Percentiles rank a stretch among this genome's conserved stretches.
phyloP scores from a whole-genome alignment of 2,329 filamentous ascomycete species.

The Teratosphaeria zuluensis region DNA sequence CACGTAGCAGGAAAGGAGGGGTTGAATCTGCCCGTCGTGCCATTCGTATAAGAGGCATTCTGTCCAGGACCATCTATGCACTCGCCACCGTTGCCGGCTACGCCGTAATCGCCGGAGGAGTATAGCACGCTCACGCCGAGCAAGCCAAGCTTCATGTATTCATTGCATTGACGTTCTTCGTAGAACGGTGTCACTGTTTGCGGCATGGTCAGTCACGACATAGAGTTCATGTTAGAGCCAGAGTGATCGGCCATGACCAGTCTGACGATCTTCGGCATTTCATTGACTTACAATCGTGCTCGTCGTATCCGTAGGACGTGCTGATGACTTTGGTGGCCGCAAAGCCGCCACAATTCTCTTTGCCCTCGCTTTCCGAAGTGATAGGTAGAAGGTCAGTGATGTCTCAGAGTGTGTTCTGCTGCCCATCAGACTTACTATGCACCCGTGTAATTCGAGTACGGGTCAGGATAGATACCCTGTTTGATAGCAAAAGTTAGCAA shows the following conservation, averaged over 20 bases:
- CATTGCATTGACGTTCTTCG: constrained; percentile 43
- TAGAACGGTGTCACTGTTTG: constrained; percentile 35
- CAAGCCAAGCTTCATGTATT: constrained; percentile 50
- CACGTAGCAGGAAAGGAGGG: constrained; percentile 40
- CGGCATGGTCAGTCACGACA: not conserved
- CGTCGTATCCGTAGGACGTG: constrained; percentile 46
- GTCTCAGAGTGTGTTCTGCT: no score
- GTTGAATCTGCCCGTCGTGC: constrained; percentile 31
- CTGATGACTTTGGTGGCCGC: constrained; percentile 44
- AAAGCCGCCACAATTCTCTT: constrained; percentile 38
- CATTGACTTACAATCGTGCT: constrained; percentile 29
- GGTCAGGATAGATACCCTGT: constrained; percentile 23
- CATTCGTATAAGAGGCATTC: constrained; percentile 16
- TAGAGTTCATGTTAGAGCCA: not conserved
- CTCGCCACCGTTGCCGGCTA: constrained; percentile 21
- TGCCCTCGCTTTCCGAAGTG: constrained; percentile 17
- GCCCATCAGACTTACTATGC: constrained; percentile 17
- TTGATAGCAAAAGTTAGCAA: not conserved
- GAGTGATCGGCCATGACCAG: not conserved
- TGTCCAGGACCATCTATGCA: constrained; percentile 31
- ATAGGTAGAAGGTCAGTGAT: no score
- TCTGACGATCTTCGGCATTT: not conserved
- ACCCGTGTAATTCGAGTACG: constrained; percentile 10
- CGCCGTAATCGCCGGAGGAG: constrained; percentile 39
- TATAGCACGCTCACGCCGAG: constrained; percentile 43